These are phyloP conservation scores for Linderniella brevidens DNA, from an alignment of 257 asterid species.

Conservation along the genomic window DNA sequence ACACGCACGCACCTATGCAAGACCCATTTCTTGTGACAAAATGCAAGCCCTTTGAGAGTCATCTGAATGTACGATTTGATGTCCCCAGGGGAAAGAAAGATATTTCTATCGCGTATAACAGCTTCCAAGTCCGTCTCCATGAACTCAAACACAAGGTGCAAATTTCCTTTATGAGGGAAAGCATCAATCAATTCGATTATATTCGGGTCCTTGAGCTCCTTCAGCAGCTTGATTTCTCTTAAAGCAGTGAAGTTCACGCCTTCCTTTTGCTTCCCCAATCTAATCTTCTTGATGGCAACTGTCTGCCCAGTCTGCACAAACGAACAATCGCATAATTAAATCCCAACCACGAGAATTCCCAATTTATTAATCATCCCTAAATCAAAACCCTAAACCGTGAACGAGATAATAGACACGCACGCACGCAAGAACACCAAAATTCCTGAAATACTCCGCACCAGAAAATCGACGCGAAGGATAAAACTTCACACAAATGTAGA, in stretches of 20 bases:
- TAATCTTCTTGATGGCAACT: conserved; percentile 93
- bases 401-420: too few relatives aligned
- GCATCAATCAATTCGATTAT: conserved; percentile 86
- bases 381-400: neutral
- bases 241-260: conserved; percentile 92
- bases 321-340: neutral
- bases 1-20: conserved; percentile 59
- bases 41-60: conserved; percentile 83
- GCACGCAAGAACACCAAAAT: too few relatives aligned
- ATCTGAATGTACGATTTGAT: conserved; percentile 86
- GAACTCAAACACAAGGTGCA: conserved; percentile 96
- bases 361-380: neutral
- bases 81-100: conserved; percentile 87
- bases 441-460: neutral
- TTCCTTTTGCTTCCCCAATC: conserved; percentile 90
- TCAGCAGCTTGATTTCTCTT: conserved; percentile 86
- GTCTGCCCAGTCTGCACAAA: conserved; percentile 71
- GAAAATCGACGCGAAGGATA: neutral
- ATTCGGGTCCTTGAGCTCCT: conserved; percentile 85
- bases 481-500: conserved; percentile 10
- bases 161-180: conserved; percentile 81
- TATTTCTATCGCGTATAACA: conserved; percentile 86
- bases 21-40: conserved; percentile 92
- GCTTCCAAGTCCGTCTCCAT: conserved; percentile 99
- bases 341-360: conserved; percentile 2